Evolutionary conservation across 2,329 filamentous ascomycete genomes (phyloP), one percentile per base, ranked within the genome.

Genomic region (Alternaria postmessia): DNA sequence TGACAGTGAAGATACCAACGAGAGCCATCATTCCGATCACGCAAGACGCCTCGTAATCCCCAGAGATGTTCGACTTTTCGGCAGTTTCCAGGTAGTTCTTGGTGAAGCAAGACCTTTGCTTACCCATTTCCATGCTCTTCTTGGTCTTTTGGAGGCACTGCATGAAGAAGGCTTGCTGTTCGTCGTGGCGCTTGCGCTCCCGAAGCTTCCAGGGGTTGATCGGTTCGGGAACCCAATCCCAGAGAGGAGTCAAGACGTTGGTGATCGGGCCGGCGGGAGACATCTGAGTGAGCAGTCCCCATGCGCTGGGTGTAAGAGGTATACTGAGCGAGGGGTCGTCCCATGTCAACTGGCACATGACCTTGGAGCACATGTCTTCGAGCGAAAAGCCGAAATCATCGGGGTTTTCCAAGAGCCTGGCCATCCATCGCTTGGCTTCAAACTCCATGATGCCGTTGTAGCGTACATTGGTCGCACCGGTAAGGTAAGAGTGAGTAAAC

Each of bases 281-380:
- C 84, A 87, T 87, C 54, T 86, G 84, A 5, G 80, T 85, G 16
- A 87, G 75, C 1, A 86, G 76, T n/a, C 84, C 84, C 84, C 84
- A 86, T 2, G 85, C 85, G 60, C 81, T 83, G 48, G 81, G 80
- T 9, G 80, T 84, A 61, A 82, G 81, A 62, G 82, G 80, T 52
- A 80, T 75, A 70, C 83, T 85, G 39, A 84, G 68, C 42, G 73
- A 75, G 7, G 81, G 78, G 54, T 86, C 82, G 59, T 86, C 85
- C 84, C 84, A 86, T 14, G 83, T 83, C 44, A 86, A 68, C 53
- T 81, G 78, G 51, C 81, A 84, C 83, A 86, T 86, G 55, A 87
- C 79, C 70, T 86, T 86, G n/a, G 85, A 83, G 16, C 83, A 80
- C 83, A 86, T 85, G 63, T 87, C 84, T 65, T 87, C 84, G 5